Percentiles rank a stretch among this genome's conserved stretches.
Evolutionary conservation across 768 basidiomycete genomes (phyloP).

Genomic region (Erythrobasidium yunnanense): DNA sequence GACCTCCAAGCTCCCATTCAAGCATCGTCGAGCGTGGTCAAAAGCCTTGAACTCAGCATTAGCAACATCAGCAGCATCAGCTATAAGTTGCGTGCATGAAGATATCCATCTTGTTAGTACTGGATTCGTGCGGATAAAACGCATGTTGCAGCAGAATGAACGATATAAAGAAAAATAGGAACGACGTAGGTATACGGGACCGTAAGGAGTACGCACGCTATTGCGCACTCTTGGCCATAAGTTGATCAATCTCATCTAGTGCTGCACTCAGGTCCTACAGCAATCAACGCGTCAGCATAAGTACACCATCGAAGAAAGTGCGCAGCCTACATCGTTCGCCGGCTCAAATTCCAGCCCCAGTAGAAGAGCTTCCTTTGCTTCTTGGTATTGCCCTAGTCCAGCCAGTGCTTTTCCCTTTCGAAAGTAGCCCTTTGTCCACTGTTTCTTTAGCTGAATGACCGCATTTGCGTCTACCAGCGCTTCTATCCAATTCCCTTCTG

Average conservation of each 20-base stretch:
- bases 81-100: too few species aligned
- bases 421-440: conserved; percentile 95
- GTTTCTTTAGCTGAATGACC: conserved; percentile 68
- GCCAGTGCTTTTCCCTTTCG: conserved; percentile 80
- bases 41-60: too few species aligned
- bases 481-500: conserved; percentile 60
- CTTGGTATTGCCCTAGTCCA: conserved; percentile 56
- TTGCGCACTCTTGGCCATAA: background rate
- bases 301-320: background rate
- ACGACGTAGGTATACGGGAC: background rate
- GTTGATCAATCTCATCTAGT: conserved; percentile 26
- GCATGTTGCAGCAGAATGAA: too few species aligned
- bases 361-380: conserved; percentile 69
- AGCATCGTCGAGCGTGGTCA: too few species aligned
- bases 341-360: conserved; percentile 79
- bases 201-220: background rate
- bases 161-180: too few species aligned
- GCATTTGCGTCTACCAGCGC: conserved; percentile 83
- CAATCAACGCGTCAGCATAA: background rate
- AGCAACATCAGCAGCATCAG: too few species aligned
- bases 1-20: too few species aligned
- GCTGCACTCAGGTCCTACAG: conserved; percentile 19
- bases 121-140: too few species aligned
- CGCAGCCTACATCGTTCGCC: conserved; percentile 49
- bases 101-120: too few species aligned